phyloP scores from a whole-genome alignment of 2,329 filamentous ascomycete genomes.

The Verticillium alfalfae region DNA sequence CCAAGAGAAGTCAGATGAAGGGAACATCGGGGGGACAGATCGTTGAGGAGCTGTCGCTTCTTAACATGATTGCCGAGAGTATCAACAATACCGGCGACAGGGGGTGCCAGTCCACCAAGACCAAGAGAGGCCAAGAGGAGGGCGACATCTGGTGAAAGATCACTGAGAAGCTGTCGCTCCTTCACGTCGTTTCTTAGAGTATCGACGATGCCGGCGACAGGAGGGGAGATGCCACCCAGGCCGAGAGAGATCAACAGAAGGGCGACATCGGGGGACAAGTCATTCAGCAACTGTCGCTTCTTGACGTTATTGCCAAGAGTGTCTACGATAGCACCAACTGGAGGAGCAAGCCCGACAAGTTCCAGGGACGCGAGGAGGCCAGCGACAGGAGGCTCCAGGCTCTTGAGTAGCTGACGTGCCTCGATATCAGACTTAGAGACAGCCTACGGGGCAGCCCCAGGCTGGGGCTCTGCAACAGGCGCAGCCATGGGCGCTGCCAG shows the following conservation, averaged over 20 bases:
- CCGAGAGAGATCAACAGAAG: not conserved
- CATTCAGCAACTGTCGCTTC: not conserved
- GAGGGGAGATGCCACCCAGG: not conserved
- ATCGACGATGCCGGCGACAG: not conserved
- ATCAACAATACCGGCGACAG: not conserved
- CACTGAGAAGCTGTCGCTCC: not conserved
- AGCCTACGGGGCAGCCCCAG: not conserved
- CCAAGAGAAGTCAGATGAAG: not conserved
- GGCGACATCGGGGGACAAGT: not conserved
- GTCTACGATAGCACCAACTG: not conserved
- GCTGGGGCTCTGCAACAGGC: not conserved
- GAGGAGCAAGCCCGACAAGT: not conserved
- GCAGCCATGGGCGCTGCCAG: not conserved
- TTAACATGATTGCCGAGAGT: not conserved
- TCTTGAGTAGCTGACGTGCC: not conserved
- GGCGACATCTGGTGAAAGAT: not conserved
- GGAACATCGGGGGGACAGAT: not conserved
- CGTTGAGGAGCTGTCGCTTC: not conserved
- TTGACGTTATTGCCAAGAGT: not conserved
- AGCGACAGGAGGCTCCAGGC: not conserved
- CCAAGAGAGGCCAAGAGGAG: not conserved
- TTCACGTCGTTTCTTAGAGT: too few species aligned
- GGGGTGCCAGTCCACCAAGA: not conserved
- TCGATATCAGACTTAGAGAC: not conserved
- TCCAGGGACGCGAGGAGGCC: not conserved